These are phyloP conservation scores for Backusella mclennaniae DNA, from an alignment of 192 early-diverging fungal species.

Conservation along the genomic window DNA sequence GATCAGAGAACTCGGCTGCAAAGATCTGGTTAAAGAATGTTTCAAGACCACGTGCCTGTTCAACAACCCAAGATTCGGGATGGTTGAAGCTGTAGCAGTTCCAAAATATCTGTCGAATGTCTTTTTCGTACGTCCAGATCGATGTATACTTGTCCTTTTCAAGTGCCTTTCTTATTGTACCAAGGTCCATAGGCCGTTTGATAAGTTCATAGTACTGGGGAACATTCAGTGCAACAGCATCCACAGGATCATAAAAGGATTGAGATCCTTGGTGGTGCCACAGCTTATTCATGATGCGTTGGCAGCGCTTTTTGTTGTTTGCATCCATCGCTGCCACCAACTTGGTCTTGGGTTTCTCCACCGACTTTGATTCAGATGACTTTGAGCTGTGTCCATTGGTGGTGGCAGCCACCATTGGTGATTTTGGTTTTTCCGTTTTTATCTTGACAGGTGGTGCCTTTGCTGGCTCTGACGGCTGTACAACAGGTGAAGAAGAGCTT, in stretches of 20 bases:
- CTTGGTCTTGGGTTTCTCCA: neutral
- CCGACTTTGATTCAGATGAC: neutral
- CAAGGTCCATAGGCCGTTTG: slow-evolving; percentile 83
- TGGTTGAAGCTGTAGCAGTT: slow-evolving; percentile 78
- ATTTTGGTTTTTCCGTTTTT: neutral
- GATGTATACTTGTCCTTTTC: slow-evolving; percentile 59
- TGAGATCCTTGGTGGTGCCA: slow-evolving; percentile 40
- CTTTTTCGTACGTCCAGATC: slow-evolving; percentile 50
- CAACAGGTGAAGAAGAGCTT: neutral
- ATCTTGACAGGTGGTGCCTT: neutral
- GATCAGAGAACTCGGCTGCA: slow-evolving; percentile 23
- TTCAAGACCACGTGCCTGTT: slow-evolving; percentile 59
- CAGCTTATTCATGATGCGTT: slow-evolving; percentile 28
- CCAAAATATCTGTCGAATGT: slow-evolving; percentile 61
- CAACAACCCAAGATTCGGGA: slow-evolving; percentile 55
- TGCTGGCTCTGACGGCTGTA: neutral
- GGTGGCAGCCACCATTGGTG: neutral
- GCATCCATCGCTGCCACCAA: slow-evolving; percentile 17
- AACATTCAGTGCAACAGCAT: slow-evolving; percentile 62
- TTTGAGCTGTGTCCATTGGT: neutral
- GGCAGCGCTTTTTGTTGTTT: slow-evolving; percentile 26
- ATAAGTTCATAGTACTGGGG: slow-evolving; percentile 68
- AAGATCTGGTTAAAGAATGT: slow-evolving; percentile 31
- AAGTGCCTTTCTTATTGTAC: slow-evolving; percentile 66
- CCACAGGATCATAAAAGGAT: slow-evolving; percentile 79